phyloP scores from a whole-genome alignment of 768 basidiomycete species.

The Nevesoporus exiguus region DNA sequence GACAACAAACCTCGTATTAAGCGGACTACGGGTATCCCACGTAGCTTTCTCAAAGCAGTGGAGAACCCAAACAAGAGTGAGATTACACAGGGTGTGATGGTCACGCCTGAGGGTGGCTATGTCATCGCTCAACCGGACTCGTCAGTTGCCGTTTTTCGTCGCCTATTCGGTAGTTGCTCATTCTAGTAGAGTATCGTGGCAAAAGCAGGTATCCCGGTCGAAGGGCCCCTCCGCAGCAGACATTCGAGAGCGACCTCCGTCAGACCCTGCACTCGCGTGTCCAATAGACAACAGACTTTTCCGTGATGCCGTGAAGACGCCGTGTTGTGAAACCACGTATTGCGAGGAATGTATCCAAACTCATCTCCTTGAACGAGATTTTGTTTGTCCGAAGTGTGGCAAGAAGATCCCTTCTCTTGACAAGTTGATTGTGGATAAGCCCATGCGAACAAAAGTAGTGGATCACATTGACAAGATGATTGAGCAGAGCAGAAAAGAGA shows the following conservation, averaged over 20 bases:
- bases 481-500: constrained; percentile 72
- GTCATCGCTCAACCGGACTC: constrained; percentile 95
- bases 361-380: constrained; percentile 90
- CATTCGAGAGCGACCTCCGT: constrained; percentile 79
- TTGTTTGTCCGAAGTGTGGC: constrained; percentile 87
- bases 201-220: constrained; percentile 78
- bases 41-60: constrained; percentile 95
- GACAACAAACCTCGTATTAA: constrained; percentile 95
- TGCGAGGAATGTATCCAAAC: constrained; percentile 99
- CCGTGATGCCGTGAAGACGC: constrained; percentile 92
- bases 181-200: constrained; percentile 78
- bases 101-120: constrained; percentile 97
- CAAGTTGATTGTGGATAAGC: constrained; percentile 78
- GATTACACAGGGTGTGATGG: constrained; percentile 88
- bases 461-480: constrained; percentile 82
- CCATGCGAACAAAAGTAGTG: constrained; percentile 68
- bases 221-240: constrained; percentile 85
- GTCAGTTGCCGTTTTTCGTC: constrained; percentile 47
- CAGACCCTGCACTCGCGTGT: constrained; percentile 78
- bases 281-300: constrained; percentile 92
- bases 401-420: constrained; percentile 87
- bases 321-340: constrained; percentile 87
- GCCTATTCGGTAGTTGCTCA: neutral
- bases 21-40: constrained; percentile 95
- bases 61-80: constrained; percentile 77